Conservation (phyloP, 2,329 filamentous ascomycete species). For the Fusarium protoensiforme region DNA sequence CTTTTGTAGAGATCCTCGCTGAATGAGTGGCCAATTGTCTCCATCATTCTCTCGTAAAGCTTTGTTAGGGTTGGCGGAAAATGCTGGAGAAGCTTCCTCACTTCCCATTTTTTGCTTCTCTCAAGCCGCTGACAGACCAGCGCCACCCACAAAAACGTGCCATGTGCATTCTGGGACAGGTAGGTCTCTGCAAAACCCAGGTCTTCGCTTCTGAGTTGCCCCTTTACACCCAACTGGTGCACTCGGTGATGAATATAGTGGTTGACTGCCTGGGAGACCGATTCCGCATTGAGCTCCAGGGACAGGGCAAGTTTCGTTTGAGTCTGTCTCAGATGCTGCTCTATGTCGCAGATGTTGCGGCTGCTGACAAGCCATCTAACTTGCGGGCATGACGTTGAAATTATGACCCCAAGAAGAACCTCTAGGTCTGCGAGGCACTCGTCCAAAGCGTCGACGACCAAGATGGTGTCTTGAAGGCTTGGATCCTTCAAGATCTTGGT, state of each 20-base stretch:
- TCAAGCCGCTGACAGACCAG: conserved; percentile 16
- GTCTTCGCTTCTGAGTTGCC: accelerated
- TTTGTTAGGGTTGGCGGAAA: background rate
- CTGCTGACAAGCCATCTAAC: conserved; percentile 59
- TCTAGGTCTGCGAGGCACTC: conserved; percentile 49
- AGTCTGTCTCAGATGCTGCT: conserved; percentile 23
- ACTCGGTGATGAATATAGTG: conserved; percentile 52
- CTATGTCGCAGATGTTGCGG: conserved; percentile 52
- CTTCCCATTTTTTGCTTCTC: background rate
- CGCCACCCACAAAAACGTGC: conserved; percentile 47
- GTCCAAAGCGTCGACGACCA: conserved; percentile 60
- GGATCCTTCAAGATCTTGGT: accelerated
- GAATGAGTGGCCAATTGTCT: accelerated
- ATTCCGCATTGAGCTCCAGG: conserved; percentile 51
- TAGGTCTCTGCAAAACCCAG: background rate
- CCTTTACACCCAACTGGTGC: accelerated
- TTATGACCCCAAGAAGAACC: conserved; percentile 45
- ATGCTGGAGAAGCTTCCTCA: background rate
- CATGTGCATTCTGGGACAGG: conserved; percentile 8
- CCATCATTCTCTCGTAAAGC: background rate
- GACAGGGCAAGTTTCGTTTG: conserved; percentile 41
- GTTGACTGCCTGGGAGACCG: conserved; percentile 49
- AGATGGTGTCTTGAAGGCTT: conserved; percentile 40
- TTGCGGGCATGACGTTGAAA: background rate
- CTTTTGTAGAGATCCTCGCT: background rate